Evolutionary conservation across 805 yeast species (phyloP), one percentile per base, ranked within the genome.

Genomic region (Ogataea methylovora): DNA sequence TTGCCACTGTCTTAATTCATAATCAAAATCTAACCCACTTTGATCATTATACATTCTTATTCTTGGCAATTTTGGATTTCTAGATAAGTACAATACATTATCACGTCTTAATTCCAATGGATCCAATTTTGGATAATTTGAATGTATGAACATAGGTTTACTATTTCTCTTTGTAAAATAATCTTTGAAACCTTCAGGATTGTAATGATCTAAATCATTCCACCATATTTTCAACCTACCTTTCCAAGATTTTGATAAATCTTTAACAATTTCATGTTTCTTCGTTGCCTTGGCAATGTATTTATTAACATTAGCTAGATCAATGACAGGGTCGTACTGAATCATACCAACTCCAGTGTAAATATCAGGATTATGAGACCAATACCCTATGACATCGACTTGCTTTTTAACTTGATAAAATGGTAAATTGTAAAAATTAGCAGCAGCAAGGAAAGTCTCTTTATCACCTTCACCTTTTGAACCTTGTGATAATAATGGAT

Each of bases 281-380:
- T 19, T 29, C 13, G 34, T 31, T 9, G 46, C 49, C 52, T 30
- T 48, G 16, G 33, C 30, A 13, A 38, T 23, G 40, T 43, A 55
- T n/a, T 40, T 21, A 7, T 37, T 36, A 12, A 44, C 35, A 27
- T 49, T 47, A 8, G 45, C 16, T 29, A 34, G 62, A 43, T 72
- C 78, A 21, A 54, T 56, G 1, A 61, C 58, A 0, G 79, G 78
- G 41, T 72, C 73, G 42, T 57, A 67, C 41, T 73, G 79, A 7
- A 75, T 70, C 79, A 73, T 73, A 4, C 74, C 78, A 16, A 72
- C 70, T 5, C 79, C 79, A 9, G 56, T 51, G 43, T 69, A 73
- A 8, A 31, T 36, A 19, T 41, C 35, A 13, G 47, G 42, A 4
- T 41, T 38, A 33, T 45, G 55, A 21, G 55, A 54, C 44, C 62